These are phyloP conservation scores for Rhododendron ferrugineum DNA, from an alignment of 148 eudicot species.

Conservation along the genomic window DNA sequence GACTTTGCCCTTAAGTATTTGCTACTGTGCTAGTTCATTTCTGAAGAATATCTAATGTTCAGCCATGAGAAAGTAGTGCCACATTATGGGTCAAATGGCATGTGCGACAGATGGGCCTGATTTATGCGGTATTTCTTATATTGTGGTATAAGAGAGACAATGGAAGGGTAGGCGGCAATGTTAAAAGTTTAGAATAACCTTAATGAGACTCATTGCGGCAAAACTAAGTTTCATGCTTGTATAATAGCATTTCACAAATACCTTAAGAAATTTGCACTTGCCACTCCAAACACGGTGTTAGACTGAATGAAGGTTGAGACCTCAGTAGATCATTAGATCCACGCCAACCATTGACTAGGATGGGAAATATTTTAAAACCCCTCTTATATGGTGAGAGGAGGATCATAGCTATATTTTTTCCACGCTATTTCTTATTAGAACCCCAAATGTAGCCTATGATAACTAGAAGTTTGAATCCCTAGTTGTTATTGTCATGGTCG, in stretches of 20 bases:
- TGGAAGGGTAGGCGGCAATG: not conserved
- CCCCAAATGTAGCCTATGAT: not conserved
- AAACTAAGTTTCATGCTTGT: not conserved
- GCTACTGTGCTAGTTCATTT: not conserved
- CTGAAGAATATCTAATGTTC: not conserved
- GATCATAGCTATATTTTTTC: not conserved
- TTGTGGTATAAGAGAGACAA: not conserved
- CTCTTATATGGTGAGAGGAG: not conserved
- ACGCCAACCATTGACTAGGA: not conserved
- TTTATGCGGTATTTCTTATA: not conserved
- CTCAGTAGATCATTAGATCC: not conserved
- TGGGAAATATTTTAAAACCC: not conserved
- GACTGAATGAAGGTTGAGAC: not conserved
- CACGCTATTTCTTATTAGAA: not conserved
- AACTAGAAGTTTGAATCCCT: not conserved
- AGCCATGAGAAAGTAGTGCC: not conserved
- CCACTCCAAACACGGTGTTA: not conserved
- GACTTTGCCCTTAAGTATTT: not conserved
- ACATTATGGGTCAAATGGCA: not conserved
- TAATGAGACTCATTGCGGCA: not conserved
- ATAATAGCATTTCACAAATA: not conserved
- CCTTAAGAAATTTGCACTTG: not conserved
- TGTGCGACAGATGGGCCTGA: not conserved
- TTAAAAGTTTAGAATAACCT: not conserved
- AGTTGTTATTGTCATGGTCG: not conserved